phyloP scores from a whole-genome alignment of 768 basidiomycete genomes.

The Cubamyces sp. region DNA sequence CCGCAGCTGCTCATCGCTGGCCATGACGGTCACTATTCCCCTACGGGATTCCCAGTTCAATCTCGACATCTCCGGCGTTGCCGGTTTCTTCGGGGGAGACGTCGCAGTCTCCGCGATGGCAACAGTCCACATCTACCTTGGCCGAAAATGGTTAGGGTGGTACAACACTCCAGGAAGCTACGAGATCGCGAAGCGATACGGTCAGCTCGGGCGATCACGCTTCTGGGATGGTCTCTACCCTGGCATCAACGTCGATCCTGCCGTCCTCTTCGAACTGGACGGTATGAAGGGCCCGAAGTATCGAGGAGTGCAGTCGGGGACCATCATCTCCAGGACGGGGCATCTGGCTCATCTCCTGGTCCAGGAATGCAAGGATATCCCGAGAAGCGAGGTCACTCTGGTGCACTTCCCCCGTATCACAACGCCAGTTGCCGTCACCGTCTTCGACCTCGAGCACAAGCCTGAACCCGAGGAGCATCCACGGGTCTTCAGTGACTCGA shows the following conservation, averaged over 20 bases:
- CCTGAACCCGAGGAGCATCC: conserved; percentile 1
- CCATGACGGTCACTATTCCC: conserved; percentile 5
- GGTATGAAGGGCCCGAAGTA: conserved; percentile 17
- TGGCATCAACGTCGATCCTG: conserved; percentile 21
- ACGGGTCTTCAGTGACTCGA: conserved; percentile 14
- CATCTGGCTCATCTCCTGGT: conserved; percentile 17
- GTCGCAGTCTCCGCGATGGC: conserved; percentile 22
- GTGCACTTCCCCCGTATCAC: not conserved
- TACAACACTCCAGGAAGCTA: conserved; percentile 24
- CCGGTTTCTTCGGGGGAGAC: conserved; percentile 24
- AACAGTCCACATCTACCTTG: conserved; percentile 21
- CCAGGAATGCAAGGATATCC: conserved; percentile 16
- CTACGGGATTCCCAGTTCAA: conserved; percentile 15
- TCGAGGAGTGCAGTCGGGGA: conserved; percentile 20
- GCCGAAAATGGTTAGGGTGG: conserved; percentile 24
- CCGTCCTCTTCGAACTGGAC: conserved; percentile 22
- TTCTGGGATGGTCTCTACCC: conserved; percentile 27
- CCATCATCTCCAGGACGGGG: conserved; percentile 19
- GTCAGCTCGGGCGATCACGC: conserved; percentile 19
- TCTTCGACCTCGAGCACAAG: conserved; percentile 6
- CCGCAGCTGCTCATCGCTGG: not conserved
- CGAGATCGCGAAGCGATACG: conserved; percentile 24
- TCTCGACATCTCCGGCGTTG: conserved; percentile 22
- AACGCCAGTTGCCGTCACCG: conserved; percentile 9
- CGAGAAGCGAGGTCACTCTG: not conserved